Evolutionary conservation across 1,284 basidiomycete genomes (phyloP).

Genomic region (Puccinia horiana): DNA sequence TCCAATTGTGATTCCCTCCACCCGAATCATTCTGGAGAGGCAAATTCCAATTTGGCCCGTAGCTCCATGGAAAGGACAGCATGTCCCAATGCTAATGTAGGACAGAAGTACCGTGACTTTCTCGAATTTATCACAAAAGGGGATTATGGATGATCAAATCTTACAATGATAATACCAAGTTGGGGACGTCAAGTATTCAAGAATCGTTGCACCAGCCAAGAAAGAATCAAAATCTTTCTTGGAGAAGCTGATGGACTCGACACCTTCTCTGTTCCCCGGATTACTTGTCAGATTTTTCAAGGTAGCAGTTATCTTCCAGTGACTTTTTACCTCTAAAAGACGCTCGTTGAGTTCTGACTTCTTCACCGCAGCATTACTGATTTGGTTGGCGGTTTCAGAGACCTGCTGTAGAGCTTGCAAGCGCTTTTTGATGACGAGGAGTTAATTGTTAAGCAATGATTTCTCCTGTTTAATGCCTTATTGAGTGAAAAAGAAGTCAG

Average conservation of each 20-base stretch:
- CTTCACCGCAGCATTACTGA: not conserved
- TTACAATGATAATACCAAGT: not conserved
- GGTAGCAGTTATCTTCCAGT: not conserved
- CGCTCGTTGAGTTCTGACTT: not conserved
- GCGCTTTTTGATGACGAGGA: not conserved
- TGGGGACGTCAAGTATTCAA: slow-evolving; percentile 3
- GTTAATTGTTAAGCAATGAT: not conserved
- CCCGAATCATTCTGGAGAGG: not conserved
- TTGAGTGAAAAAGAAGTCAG: not conserved
- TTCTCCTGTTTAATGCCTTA: not conserved
- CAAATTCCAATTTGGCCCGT: not conserved
- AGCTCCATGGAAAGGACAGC: not conserved
- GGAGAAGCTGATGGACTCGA: not conserved
- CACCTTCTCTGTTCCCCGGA: not conserved
- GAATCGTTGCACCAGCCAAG: not conserved
- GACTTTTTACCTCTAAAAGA: not conserved
- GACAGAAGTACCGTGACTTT: not conserved
- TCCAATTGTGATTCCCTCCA: not conserved
- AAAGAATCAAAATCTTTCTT: not conserved
- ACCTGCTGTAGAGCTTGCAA: not conserved
- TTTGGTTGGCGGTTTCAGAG: not conserved
- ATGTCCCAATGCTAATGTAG: not conserved
- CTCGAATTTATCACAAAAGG: not conserved
- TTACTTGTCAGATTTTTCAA: not conserved
- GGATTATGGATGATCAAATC: not conserved